A percentile compares a stretch with the other conserved stretches of the same genome.
Conservation (phyloP, 2,329 filamentous ascomycete species). For the Periconia sp. region DNA sequence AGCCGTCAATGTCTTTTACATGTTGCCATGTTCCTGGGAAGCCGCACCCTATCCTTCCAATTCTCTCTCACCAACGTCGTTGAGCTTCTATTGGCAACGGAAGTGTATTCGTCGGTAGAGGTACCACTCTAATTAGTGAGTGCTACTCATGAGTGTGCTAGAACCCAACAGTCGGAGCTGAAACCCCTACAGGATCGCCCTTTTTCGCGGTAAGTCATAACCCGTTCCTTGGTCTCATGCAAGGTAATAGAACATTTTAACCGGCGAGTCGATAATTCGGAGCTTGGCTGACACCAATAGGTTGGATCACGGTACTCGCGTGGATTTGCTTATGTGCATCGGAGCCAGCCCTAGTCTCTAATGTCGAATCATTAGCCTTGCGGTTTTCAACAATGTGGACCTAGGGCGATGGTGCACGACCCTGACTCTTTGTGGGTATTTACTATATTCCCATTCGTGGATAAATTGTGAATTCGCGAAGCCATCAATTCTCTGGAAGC, state of each 20-base stretch:
- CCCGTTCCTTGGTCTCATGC: constrained; percentile 31
- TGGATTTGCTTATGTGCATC: constrained; percentile 37
- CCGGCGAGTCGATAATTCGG: neutral
- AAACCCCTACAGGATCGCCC: constrained; percentile 35
- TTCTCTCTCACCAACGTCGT: constrained; percentile 30
- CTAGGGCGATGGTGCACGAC: constrained; percentile 52
- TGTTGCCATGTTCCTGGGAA: constrained; percentile 28
- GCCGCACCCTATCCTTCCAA: constrained; percentile 29
- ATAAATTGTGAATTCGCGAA: constrained; percentile 50
- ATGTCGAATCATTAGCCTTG: constrained; percentile 28
- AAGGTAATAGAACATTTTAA: constrained; percentile 17
- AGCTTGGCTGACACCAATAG: constrained; percentile 33
- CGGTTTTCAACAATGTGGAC: constrained; percentile 43
- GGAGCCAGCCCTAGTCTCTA: constrained; percentile 28
- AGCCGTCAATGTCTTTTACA: constrained; percentile 26
- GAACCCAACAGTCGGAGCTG: constrained; percentile 35
- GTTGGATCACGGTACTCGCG: constrained; percentile 45
- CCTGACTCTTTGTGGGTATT: constrained; percentile 50
- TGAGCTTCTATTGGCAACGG: constrained; percentile 34
- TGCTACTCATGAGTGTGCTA: neutral
- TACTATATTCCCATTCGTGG: constrained; percentile 38
- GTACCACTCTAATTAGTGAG: neutral
- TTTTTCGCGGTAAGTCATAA: constrained; percentile 20
- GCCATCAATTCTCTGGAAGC: constrained; percentile 51
- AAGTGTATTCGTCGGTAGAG: constrained; percentile 25